A percentile compares a stretch with the other conserved stretches of the same genome.
These are phyloP conservation scores for Malus fusca DNA, from an alignment of 306 rosid species.

Conservation along the genomic window DNA sequence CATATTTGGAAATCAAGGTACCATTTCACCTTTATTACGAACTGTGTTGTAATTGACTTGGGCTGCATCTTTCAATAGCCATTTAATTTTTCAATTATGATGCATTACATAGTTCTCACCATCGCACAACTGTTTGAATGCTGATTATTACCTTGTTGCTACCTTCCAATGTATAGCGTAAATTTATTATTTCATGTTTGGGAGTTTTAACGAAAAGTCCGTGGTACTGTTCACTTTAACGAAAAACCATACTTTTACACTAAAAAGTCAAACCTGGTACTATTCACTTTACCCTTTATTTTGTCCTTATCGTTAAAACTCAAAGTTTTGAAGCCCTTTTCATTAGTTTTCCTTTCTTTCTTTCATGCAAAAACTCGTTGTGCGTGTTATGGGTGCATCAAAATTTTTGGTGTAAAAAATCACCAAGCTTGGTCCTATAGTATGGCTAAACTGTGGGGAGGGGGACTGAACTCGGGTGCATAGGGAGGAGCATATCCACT, in stretches of 20 bases:
- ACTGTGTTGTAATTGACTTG: not conserved
- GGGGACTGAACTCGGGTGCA: not conserved
- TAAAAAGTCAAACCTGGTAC: no score
- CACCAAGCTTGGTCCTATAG: not conserved
- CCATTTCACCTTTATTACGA: slow-evolving; percentile 5
- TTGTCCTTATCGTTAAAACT: no score
- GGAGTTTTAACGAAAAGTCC: no score
- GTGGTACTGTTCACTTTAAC: no score
- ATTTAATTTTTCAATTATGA: not conserved
- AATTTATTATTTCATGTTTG: not conserved
- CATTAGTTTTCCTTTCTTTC: no score
- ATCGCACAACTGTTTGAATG: not conserved
- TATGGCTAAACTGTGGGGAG: not conserved
- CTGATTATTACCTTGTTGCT: not conserved
- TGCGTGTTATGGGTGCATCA: not conserved
- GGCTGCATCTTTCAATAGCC: not conserved
- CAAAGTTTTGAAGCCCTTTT: no score
- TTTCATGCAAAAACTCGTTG: not conserved
- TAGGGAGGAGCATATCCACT: not conserved
- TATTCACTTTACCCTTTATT: no score
- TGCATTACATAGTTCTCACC: not conserved
- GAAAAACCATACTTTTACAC: no score
- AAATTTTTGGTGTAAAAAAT: not conserved
- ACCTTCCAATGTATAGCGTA: not conserved
- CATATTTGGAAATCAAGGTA: slow-evolving; percentile 96